Base-by-base conservation (phyloP, 2,329 filamentous ascomycete species). In the Diplodia mutila region DNA sequence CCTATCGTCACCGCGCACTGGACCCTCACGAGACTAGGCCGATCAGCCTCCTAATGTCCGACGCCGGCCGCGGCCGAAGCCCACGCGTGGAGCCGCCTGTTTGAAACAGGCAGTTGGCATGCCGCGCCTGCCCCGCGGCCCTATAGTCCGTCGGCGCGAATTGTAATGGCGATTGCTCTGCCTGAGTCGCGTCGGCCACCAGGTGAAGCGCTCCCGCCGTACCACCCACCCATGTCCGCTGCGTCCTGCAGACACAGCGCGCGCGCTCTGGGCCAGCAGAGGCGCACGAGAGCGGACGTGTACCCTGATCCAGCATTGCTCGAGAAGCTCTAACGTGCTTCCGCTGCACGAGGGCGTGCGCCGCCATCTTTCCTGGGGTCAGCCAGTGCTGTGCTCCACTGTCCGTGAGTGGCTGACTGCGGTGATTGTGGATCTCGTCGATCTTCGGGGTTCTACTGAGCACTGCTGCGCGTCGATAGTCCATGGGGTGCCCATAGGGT, bases 21-120 rank as follows among this genome's bases (percentile, higher is more conserved):
- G 27, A 34, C 61, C 23, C 55, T 61, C 57, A 25, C 63, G 34
- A 54, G 51, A 46, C 63, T 27, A 23, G 39, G 61, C 32, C 49
- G 51, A 54, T 55, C 63, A 48, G 4, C 51, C 51, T 55, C 63
- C 49, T 65, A 65, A 65, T 65, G 37, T 65, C 63, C 63, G 63
- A 65, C 63, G 37, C 63, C 63, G 51, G 63, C 48, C 32, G 32
- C 34, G 37, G 52, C 61, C 49, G 48, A 27, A 21, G n/a, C 27
- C 46, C 48, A 39, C 51, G 46, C 51, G 63, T 54, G 63, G 51
- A 65, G 63, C 63, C 48, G 55, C 55, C 54, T 67, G 65, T 67
- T 67, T 67, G 48, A 57, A 67, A 67, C 42, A 63, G 65, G 65
- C 65, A 67, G 65, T 54, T 67, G 65, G 23, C 42, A n/a, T 46